phyloP scores from a whole-genome alignment of 495 filamentous ascomycete species.

The Cercophora samala region DNA sequence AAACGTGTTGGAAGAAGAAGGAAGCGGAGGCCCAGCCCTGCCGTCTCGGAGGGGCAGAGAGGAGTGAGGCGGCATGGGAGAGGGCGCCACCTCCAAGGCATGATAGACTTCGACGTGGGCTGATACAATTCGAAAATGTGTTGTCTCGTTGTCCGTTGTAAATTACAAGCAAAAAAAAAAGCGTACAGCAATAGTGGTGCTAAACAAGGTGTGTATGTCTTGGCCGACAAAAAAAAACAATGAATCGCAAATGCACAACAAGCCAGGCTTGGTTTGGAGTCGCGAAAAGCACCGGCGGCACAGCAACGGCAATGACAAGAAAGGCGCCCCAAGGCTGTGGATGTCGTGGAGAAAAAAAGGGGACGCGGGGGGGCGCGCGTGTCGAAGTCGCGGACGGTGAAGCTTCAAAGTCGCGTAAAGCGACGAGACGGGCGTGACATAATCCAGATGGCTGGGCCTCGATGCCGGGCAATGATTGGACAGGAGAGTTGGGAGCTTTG shows the following conservation, averaged over 20 bases:
- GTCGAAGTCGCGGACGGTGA: not conserved
- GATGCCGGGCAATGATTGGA: not conserved
- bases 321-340: not conserved
- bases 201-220: not conserved
- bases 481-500: not conserved
- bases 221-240: not conserved
- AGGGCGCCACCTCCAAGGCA: slow-evolving; percentile 35
- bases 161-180: not conserved
- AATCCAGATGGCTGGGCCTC: slow-evolving; percentile 2
- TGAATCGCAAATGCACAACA: not conserved
- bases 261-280: not conserved
- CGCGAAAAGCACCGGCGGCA: slow-evolving; percentile 9
- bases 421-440: slow-evolving; percentile 1
- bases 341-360: not conserved
- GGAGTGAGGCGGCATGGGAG: slow-evolving; percentile 35
- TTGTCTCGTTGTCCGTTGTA: not conserved
- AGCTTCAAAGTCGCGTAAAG: not conserved
- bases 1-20: slow-evolving; percentile 27
- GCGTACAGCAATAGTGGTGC: slow-evolving; percentile 1
- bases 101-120: slow-evolving; percentile 29
- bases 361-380: slow-evolving; percentile 17
- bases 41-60: slow-evolving; percentile 33
- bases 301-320: not conserved
- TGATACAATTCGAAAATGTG: slow-evolving; percentile 4
- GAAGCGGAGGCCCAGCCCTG: slow-evolving; percentile 45